These are phyloP conservation scores for Yamadazyma scolyti DNA, from an alignment of 805 yeast species.

Conservation along the genomic window DNA sequence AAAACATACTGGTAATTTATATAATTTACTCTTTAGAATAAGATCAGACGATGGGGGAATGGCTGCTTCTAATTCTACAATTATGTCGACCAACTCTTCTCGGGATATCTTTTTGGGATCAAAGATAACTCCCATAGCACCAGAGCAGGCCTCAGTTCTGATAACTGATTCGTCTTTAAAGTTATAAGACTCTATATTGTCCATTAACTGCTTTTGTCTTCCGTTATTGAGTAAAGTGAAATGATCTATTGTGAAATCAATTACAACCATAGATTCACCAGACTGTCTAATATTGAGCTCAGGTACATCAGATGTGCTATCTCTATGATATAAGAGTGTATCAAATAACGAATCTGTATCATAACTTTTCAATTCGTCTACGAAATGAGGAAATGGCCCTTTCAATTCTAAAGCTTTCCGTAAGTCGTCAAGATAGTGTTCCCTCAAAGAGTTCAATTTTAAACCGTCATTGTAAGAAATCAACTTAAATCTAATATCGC, in stretches of 20 bases:
- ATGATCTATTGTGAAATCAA: conserved; percentile 24
- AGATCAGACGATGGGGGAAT: conserved; percentile 71
- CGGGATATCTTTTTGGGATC: conserved; percentile 43
- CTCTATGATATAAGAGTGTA: conserved; percentile 8
- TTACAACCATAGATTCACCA: conserved; percentile 26
- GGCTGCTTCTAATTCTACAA: conserved; percentile 70
- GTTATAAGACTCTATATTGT: conserved; percentile 2
- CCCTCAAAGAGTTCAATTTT: conserved; percentile 7
- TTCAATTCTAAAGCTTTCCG: conserved; percentile 57
- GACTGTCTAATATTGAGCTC: conserved; percentile 19
- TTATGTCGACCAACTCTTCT: conserved; percentile 52
- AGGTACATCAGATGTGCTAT: conserved; percentile 7
- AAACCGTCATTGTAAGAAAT: conserved; percentile 25
- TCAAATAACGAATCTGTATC: conserved; percentile 3
- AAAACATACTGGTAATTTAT: conserved; percentile 91
- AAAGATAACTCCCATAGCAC: conserved; percentile 15
- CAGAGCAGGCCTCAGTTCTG: conserved; percentile 15
- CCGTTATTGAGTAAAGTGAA: conserved; percentile 28
- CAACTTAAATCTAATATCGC: conserved; percentile 73
- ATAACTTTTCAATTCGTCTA: conserved; percentile 9
- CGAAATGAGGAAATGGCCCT: conserved; percentile 22
- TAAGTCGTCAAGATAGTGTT: conserved; percentile 3
- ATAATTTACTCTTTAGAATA: conserved; percentile 76
- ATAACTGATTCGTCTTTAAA: conserved; percentile 8
- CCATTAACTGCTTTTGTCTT: conserved; percentile 23